phyloP scores from a whole-genome alignment of 1,284 basidiomycete species.

The Vanrija humicola region DNA sequence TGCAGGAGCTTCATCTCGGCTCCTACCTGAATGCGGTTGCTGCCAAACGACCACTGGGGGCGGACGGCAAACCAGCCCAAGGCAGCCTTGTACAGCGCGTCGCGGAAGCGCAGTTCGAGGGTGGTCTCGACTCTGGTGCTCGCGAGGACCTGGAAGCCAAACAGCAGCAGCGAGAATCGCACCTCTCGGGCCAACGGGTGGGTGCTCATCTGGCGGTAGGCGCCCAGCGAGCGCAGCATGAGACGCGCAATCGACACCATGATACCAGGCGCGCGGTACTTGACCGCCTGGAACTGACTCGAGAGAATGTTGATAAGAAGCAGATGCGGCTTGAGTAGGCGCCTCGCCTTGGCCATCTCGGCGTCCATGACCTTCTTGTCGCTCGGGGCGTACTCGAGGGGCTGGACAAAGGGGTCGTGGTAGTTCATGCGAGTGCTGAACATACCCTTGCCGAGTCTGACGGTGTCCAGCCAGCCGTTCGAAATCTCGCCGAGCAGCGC shows the following conservation, averaged over 20 bases:
- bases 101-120: constrained; percentile 73
- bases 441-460: constrained; percentile 70
- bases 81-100: constrained; percentile 71
- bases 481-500: constrained; percentile 80
- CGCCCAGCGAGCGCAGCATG: constrained; percentile 69
- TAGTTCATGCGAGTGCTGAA: constrained; percentile 77
- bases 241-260: constrained; percentile 82
- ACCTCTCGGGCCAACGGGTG: constrained; percentile 87
- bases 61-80: constrained; percentile 89
- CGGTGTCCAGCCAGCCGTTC: constrained; percentile 79
- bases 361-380: constrained; percentile 80
- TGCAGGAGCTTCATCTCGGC: constrained; percentile 82
- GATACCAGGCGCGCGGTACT: constrained; percentile 78
- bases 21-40: constrained; percentile 81
- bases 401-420: constrained; percentile 78
- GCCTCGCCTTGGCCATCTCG: constrained; percentile 64
- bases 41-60: constrained; percentile 94
- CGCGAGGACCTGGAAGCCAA: constrained; percentile 88
- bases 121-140: constrained; percentile 80
- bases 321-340: constrained; percentile 75
- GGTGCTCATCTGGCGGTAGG: constrained; percentile 70
- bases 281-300: constrained; percentile 87
- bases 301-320: constrained; percentile 85
- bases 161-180: constrained; percentile 81
- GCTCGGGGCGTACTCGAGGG: constrained; percentile 85